These are phyloP conservation scores for Epichloe scottii DNA, from an alignment of 2,329 filamentous ascomycete species.

Conservation along the genomic window DNA sequence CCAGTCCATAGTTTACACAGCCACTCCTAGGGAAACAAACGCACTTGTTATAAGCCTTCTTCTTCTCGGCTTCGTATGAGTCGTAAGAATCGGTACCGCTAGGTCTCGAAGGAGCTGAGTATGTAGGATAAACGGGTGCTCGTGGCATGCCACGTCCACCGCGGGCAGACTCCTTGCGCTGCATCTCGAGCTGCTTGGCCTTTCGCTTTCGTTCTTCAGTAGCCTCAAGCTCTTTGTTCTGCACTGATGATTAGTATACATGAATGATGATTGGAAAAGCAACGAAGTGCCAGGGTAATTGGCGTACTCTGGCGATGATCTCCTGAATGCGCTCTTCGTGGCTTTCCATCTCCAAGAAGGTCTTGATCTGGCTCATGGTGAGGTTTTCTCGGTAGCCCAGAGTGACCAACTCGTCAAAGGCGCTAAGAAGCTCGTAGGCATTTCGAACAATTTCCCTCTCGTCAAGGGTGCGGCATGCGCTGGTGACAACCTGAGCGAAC, in stretches of 20 bases:
- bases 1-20: neutral
- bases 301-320: slow-evolving; percentile 74
- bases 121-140: slow-evolving; percentile 75
- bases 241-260: slow-evolving; percentile 14
- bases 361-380: slow-evolving; percentile 94
- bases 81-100: slow-evolving; percentile 75
- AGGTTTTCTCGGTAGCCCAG: slow-evolving; percentile 93
- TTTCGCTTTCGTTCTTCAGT: slow-evolving; percentile 97
- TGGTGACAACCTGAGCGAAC: slow-evolving; percentile 93
- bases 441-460: slow-evolving; percentile 91
- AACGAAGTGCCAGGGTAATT: neutral
- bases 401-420: slow-evolving; percentile 94
- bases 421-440: slow-evolving; percentile 90
- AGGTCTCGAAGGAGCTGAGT: slow-evolving; percentile 66
- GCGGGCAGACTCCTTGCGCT: slow-evolving; percentile 89
- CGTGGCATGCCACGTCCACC: slow-evolving; percentile 58
- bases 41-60: slow-evolving; percentile 74
- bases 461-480: slow-evolving; percentile 89
- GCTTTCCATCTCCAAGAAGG: slow-evolving; percentile 97
- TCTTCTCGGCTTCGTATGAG: slow-evolving; percentile 93
- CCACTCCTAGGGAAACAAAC: slow-evolving; percentile 14
- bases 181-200: slow-evolving; percentile 96
- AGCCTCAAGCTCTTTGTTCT: slow-evolving; percentile 98
- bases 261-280: neutral
- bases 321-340: slow-evolving; percentile 98